Evolutionary conservation across 805 yeast species (phyloP).

Genomic region (Wickerhamiella cacticola): DNA sequence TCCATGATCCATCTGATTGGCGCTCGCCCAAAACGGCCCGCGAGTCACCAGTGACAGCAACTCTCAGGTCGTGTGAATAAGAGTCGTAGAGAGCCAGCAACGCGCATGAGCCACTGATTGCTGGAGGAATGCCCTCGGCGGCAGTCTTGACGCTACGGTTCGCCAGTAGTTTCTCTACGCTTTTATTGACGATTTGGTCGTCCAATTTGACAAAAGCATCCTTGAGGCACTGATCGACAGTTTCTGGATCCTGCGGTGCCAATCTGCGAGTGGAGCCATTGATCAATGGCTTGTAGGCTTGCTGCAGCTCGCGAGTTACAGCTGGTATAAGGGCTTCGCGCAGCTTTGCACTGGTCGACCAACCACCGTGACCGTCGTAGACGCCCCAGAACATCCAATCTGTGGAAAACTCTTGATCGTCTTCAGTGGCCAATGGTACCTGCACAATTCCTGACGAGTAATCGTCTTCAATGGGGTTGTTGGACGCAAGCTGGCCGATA

Average conservation of each 20-base stretch:
- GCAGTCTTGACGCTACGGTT: slow-evolving; percentile 53
- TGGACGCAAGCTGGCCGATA: slow-evolving; percentile 77
- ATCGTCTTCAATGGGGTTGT: slow-evolving; percentile 91
- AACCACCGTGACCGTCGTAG: slow-evolving; percentile 95
- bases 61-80: slow-evolving; percentile 53
- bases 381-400: slow-evolving; percentile 95
- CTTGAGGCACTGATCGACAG: slow-evolving; percentile 67
- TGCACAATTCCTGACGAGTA: slow-evolving; percentile 67
- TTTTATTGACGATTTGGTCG: slow-evolving; percentile 69
- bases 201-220: slow-evolving; percentile 74
- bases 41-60: slow-evolving; percentile 95
- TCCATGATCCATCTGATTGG: slow-evolving; percentile 58
- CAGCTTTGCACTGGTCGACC: slow-evolving; percentile 80
- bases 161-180: slow-evolving; percentile 55
- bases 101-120: slow-evolving; percentile 91
- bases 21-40: slow-evolving; percentile 71
- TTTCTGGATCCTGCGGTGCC: slow-evolving; percentile 48
- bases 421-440: slow-evolving; percentile 37
- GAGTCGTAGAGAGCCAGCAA: slow-evolving; percentile 79
- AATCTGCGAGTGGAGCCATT: slow-evolving; percentile 35
- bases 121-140: slow-evolving; percentile 74
- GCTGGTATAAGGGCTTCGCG: slow-evolving; percentile 64
- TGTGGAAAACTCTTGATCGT: slow-evolving; percentile 34
- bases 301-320: slow-evolving; percentile 67
- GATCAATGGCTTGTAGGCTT: slow-evolving; percentile 41